Percentiles rank a stretch among this genome's conserved stretches.
Conservation (phyloP, 202 grass and related monocot species). For the Panicum virgatum region DNA sequence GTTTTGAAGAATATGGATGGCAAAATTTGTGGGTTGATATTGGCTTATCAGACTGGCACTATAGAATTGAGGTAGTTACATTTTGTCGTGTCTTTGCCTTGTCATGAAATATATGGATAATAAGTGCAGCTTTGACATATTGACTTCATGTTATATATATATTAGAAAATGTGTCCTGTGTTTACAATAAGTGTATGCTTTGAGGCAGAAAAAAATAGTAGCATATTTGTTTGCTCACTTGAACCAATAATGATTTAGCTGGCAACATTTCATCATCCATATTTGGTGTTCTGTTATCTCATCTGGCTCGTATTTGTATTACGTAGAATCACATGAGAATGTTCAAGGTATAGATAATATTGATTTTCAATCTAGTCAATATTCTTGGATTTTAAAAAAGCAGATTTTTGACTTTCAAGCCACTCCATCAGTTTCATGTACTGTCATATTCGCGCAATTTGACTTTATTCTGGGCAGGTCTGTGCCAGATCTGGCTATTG, state of each 20-base stretch:
- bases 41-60: slow-evolving; percentile 78
- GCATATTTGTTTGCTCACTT: slow-evolving; percentile 24
- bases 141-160: slow-evolving; percentile 2
- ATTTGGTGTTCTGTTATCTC: not conserved
- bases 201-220: not conserved
- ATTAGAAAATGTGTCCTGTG: not conserved
- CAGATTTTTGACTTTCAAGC: not conserved
- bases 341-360: slow-evolving; percentile 11
- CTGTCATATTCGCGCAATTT: slow-evolving; percentile 12
- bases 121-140: slow-evolving; percentile 18
- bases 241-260: slow-evolving; percentile 6
- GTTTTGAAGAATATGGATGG: slow-evolving; percentile 68
- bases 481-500: slow-evolving; percentile 63
- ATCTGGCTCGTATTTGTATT: not conserved
- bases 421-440: not conserved
- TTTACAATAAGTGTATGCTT: slow-evolving; percentile 21
- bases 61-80: slow-evolving; percentile 79
- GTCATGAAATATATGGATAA: slow-evolving; percentile 13
- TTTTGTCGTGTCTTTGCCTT: slow-evolving; percentile 29
- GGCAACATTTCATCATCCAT: not conserved
- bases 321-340: slow-evolving; percentile 19
- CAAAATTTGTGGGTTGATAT: slow-evolving; percentile 63
- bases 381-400: slow-evolving; percentile 20
- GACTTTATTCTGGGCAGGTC: slow-evolving; percentile 56
- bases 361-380: slow-evolving; percentile 9